Conservation (phyloP, 1,284 basidiomycete genomes). For the Malassezia slooffiae region DNA sequence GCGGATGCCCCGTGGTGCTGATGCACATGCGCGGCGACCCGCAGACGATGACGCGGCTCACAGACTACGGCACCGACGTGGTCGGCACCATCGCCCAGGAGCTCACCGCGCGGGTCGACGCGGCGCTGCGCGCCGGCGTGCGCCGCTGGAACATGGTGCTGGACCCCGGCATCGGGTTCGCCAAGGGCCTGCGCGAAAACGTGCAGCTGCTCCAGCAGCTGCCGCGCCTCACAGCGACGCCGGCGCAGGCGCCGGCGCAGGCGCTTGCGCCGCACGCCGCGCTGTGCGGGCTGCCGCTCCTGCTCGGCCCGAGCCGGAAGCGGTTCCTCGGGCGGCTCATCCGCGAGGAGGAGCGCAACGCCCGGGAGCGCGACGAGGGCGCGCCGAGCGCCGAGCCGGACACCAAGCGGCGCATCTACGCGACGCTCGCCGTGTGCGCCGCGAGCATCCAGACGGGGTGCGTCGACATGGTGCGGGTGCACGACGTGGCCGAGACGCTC, state of each 20-base stretch:
- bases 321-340: constrained; percentile 37
- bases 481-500: constrained; percentile 63
- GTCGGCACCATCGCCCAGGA: constrained; percentile 64
- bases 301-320: constrained; percentile 38
- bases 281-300: constrained; percentile 25
- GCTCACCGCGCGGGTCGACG: constrained; percentile 59
- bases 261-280: constrained; percentile 14
- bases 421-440: constrained; percentile 68
- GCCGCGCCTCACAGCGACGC: constrained; percentile 2
- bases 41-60: constrained; percentile 48
- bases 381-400: background rate
- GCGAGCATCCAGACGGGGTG: constrained; percentile 63
- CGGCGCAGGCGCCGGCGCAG: background rate
- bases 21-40: constrained; percentile 87
- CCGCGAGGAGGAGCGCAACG: constrained; percentile 51
- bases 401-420: constrained; percentile 58
- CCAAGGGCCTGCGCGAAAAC: constrained; percentile 71
- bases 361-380: too few relatives aligned
- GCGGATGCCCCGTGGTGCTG: constrained; percentile 60
- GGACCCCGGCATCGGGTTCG: constrained; percentile 91
- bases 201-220: constrained; percentile 51
- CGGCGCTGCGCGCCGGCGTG: constrained; percentile 66
- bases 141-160: constrained; percentile 79
- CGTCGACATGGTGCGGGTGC: constrained; percentile 66
- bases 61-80: constrained; percentile 60